Evolutionary conservation across 75 land plant species (phyloP), one percentile per base, ranked within the genome.

Genomic region (Cryptomeria japonica): DNA sequence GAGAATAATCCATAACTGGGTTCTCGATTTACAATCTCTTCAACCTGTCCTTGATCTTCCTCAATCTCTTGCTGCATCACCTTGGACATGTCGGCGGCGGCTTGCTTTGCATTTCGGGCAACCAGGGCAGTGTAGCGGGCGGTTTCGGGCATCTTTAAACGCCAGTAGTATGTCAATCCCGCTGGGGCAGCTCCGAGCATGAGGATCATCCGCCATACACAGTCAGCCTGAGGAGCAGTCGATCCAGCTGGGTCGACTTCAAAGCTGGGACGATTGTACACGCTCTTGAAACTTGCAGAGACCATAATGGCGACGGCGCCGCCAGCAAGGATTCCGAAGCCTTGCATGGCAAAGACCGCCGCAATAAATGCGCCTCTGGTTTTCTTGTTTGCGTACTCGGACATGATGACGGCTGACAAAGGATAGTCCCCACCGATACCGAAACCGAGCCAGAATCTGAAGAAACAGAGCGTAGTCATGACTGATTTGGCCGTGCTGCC

Each of bases 111-210:
- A 80, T 91, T 53, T 53, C 47, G 44, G 37, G 49, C 89, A 11
- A 91, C 92, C 8, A 91, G 89, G 77, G 92, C 92, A 19, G 91
- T 90, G 92, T 75, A 90, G 14, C 92, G 86, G 22, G 92, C 91
- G 22, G 92, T 91, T 68, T 91, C 91, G 8, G 91, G 91, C 92
- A 91, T 90, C 83, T 89, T 86, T 88, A 89, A 86, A 1, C 90
- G 31, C 87, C 90, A 90, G 87, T 86, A 90, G 80, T 86, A 90
- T 25, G 90, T 90, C 37, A 90, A 61, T 8, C 64, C 46, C 22
- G 90, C 90, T 7, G 90, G 90, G 12, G 82, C 39, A 7, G 91
- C 85, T 5, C 88, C 90, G 78, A 72, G 39, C 84, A 89, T 79
- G 42, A 90, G 79, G 8, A 90, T 86, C 1, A 91, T 46, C 64